Percentiles rank a stretch among this genome's conserved stretches.
Conservation (phyloP, 2,329 filamentous ascomycete genomes). For the Harringtonia lauricola region DNA sequence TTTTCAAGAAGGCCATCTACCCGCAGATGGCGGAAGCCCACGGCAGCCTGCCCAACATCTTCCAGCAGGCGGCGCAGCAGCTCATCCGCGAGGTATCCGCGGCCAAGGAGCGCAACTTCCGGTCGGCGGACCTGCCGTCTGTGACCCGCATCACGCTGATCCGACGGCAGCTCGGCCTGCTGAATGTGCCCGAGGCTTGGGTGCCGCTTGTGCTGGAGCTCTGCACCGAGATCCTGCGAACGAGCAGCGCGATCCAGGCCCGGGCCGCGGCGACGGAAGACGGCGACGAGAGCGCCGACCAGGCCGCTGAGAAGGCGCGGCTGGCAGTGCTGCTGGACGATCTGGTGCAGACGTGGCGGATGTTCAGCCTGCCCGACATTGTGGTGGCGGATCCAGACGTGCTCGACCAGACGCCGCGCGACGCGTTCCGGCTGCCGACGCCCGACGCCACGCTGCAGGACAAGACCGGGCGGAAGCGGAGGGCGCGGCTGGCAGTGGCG, state of each 20-base stretch:
- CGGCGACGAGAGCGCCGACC: too few species aligned
- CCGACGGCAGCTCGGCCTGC: constrained; percentile 21
- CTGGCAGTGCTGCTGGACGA: constrained; percentile 23
- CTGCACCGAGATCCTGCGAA: constrained; percentile 17
- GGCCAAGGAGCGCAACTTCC: constrained; percentile 21
- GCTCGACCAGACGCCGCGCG: background rate
- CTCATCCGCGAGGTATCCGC: constrained; percentile 20
- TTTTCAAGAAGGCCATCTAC: constrained; percentile 20
- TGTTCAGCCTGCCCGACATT: constrained; percentile 22
- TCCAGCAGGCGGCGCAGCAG: constrained; percentile 16
- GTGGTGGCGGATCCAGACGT: constrained; percentile 6
- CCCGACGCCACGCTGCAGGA: constrained; percentile 3
- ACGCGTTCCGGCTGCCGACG: constrained; percentile 9
- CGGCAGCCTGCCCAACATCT: constrained; percentile 18
- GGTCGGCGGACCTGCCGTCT: constrained; percentile 20
- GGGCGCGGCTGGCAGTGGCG: constrained; percentile 19
- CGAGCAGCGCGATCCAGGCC: background rate
- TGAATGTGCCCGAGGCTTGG: constrained; percentile 23
- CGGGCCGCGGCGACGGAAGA: background rate
- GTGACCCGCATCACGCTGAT: constrained; percentile 26
- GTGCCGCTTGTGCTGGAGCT: constrained; percentile 21
- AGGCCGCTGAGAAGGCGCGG: constrained; percentile 10
- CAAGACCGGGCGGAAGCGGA: constrained; percentile 7
- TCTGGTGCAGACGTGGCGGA: constrained; percentile 29
- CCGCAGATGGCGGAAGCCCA: constrained; percentile 17